phyloP scores from a whole-genome alignment of 768 basidiomycete species.

The Ramaria sp. region DNA sequence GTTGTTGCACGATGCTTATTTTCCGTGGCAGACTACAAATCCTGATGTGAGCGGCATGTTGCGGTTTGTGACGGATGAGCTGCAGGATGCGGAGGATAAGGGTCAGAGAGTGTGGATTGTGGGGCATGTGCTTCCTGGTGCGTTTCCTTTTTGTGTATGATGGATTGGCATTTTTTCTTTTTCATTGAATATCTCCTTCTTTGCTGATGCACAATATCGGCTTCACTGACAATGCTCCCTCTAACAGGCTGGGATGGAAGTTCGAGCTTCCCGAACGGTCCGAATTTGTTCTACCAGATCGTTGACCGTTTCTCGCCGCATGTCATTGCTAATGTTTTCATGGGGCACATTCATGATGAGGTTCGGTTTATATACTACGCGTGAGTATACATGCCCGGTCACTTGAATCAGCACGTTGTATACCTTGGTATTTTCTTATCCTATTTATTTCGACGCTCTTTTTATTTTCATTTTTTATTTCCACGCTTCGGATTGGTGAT shows the following conservation, averaged over 20 bases:
- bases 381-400: conserved; percentile 9
- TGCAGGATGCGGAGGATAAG: conserved; percentile 71
- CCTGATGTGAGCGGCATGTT: conserved; percentile 69
- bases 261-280: conserved; percentile 50
- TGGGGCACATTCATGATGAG: conserved; percentile 20
- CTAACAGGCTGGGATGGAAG: conserved; percentile 37
- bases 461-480: too few relatives aligned
- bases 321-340: conserved; percentile 17
- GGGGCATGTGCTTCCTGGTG: conserved; percentile 37
- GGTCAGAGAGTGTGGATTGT: conserved; percentile 52
- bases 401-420: too few relatives aligned
- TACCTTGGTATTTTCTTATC: too few relatives aligned
- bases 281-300: conserved; percentile 47
- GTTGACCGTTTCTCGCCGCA: conserved; percentile 18
- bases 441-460: too few relatives aligned
- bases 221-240: too few relatives aligned
- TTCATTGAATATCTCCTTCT: conserved; percentile 23
- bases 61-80: conserved; percentile 65
- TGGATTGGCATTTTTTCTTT: not conserved
- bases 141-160: not conserved
- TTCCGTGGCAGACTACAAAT: conserved; percentile 29
- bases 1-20: conserved; percentile 7
- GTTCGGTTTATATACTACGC: conserved; percentile 13
- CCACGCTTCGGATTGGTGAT: too few relatives aligned
- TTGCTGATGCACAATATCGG: conserved; percentile 26